Evolutionary conservation across 2,329 filamentous ascomycete genomes (phyloP).

Genomic region (Aspergillus clavatus): DNA sequence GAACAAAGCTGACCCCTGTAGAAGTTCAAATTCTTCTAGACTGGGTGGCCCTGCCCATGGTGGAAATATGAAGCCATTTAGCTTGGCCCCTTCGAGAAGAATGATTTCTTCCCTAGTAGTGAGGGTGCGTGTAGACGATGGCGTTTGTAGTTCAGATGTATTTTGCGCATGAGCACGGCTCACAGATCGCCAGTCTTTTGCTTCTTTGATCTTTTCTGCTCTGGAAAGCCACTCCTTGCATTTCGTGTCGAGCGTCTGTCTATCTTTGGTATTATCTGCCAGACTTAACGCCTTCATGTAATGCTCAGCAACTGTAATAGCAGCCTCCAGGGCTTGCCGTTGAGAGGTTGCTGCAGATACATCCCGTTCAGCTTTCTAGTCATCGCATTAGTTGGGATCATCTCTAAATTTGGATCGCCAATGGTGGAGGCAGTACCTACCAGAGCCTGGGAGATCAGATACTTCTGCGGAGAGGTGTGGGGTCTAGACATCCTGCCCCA

Average conservation of each 20-base stretch:
- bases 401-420: background rate
- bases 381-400: slow-evolving; percentile 21
- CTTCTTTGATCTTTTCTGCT: slow-evolving; percentile 70
- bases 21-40: slow-evolving; percentile 56
- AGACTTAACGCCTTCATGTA: slow-evolving; percentile 72
- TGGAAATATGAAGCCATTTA: slow-evolving; percentile 79
- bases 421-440: slow-evolving; percentile 19
- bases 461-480: slow-evolving; percentile 21
- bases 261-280: slow-evolving; percentile 58
- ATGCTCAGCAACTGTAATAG: slow-evolving; percentile 71
- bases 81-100: slow-evolving; percentile 67
- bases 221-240: slow-evolving; percentile 64
- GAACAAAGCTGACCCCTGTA: slow-evolving; percentile 52
- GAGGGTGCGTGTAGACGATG: slow-evolving; percentile 54
- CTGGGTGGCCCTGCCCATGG: slow-evolving; percentile 69
- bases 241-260: slow-evolving; percentile 60
- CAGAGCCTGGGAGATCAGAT: slow-evolving; percentile 28
- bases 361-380: slow-evolving; percentile 51
- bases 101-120: slow-evolving; percentile 71
- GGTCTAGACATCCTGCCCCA: slow-evolving; percentile 27
- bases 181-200: slow-evolving; percentile 28
- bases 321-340: slow-evolving; percentile 65
- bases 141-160: slow-evolving; percentile 40
- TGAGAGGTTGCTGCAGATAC: slow-evolving; percentile 50
- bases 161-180: slow-evolving; percentile 16